Evolutionary conservation across 2,329 filamentous ascomycete species (phyloP).

Genomic region (Blumeriella jaapii): DNA sequence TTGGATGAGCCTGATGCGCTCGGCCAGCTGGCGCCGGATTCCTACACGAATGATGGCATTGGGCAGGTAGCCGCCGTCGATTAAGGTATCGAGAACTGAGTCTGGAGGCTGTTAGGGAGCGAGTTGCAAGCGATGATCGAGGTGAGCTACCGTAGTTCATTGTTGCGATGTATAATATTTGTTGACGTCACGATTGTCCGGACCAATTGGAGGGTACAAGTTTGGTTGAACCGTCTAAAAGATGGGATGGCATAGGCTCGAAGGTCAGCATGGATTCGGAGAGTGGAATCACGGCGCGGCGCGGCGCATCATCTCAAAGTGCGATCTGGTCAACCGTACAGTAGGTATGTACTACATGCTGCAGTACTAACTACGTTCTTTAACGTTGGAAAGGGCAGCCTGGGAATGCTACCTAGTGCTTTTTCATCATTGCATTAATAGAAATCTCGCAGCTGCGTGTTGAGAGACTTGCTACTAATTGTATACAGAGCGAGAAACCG

Average conservation of each 20-base stretch:
- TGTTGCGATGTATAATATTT: slow-evolving; percentile 2
- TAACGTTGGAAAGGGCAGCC: too few relatives aligned
- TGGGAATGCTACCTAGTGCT: too few relatives aligned
- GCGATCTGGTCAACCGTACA: slow-evolving; percentile 11
- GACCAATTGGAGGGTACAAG: background rate
- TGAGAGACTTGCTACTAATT: too few relatives aligned
- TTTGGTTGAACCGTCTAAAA: background rate
- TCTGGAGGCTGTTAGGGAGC: background rate
- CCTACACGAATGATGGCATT: slow-evolving; percentile 50
- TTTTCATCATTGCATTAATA: too few relatives aligned
- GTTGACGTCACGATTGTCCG: background rate
- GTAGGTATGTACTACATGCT: background rate
- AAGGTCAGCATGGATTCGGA: slow-evolving; percentile 3
- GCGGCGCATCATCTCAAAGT: slow-evolving; percentile 15
- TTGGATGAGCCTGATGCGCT: slow-evolving; percentile 44
- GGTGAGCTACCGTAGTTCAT: slow-evolving; percentile 25
- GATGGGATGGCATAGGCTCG: background rate
- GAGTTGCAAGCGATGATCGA: slow-evolving; percentile 6
- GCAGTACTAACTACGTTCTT: too few relatives aligned
- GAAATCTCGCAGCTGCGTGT: too few relatives aligned
- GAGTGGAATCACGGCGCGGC: slow-evolving; percentile 11
- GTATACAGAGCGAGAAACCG: too few relatives aligned
- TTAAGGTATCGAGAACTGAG: background rate
- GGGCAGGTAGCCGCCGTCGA: slow-evolving; percentile 53
- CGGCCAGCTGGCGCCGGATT: slow-evolving; percentile 53